Conservation (phyloP, 1,284 basidiomycete genomes). For the Leccinum subspadiceum region DNA sequence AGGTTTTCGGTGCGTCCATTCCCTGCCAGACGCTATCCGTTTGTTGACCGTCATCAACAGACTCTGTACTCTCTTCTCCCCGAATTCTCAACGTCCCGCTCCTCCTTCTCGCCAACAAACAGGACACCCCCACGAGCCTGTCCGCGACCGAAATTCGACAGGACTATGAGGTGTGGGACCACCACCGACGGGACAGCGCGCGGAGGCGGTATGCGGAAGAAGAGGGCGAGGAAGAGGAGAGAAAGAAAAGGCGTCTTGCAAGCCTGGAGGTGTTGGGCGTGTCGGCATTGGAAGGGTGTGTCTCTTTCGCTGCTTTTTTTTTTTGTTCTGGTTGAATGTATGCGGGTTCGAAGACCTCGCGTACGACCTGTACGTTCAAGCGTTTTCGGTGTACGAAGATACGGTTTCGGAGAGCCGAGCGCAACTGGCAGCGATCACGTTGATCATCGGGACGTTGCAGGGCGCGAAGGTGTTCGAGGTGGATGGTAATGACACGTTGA, state of each 20-base stretch:
- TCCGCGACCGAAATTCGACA: constrained; percentile 87
- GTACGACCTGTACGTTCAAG: too few relatives aligned
- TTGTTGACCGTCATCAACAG: constrained; percentile 40
- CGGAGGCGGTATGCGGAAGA: constrained; percentile 36
- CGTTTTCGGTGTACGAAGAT: too few relatives aligned
- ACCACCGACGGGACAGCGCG: constrained; percentile 67
- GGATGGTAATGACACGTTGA: too few relatives aligned
- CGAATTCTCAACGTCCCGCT: constrained; percentile 86
- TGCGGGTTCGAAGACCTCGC: not conserved
- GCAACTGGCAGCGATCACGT: too few relatives aligned
- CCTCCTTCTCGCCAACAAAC: constrained; percentile 90
- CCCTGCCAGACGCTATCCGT: constrained; percentile 3
- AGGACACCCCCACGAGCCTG: constrained; percentile 75
- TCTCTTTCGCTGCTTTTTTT: constrained; percentile 9
- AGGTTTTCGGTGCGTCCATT: constrained; percentile 78
- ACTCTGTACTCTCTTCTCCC: constrained; percentile 80
- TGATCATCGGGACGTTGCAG: too few relatives aligned
- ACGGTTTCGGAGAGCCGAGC: too few relatives aligned
- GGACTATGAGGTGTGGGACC: constrained; percentile 87
- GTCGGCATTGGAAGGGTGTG: constrained; percentile 86
- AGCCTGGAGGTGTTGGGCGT: constrained; percentile 91
- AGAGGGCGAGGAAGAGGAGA: constrained; percentile 42
- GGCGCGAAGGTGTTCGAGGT: too few relatives aligned
- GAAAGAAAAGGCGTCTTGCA: constrained; percentile 65
- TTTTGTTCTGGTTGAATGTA: not conserved